Conservation (phyloP, 2,329 filamentous ascomycete genomes). For the Botrytis pseudocinerea region DNA sequence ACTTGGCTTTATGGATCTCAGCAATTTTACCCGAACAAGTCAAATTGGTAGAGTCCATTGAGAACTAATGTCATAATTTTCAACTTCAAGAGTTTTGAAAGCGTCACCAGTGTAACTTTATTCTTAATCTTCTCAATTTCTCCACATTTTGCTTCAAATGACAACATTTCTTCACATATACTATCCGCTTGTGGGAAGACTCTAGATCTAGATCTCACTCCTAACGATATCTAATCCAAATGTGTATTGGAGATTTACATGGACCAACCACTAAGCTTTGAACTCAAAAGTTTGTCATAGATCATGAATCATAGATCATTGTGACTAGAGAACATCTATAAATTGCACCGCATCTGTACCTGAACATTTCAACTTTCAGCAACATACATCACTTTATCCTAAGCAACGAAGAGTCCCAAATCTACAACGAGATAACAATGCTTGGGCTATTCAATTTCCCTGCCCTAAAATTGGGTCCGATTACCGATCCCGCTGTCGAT, state of each 20-base stretch:
- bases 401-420: background rate
- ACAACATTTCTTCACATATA: background rate
- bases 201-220: background rate
- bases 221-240: background rate
- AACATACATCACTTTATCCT: background rate
- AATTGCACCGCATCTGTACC: background rate
- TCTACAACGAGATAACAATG: background rate
- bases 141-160: background rate
- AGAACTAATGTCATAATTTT: background rate
- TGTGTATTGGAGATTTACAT: background rate
- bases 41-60: background rate
- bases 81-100: background rate
- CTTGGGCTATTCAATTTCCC: background rate
- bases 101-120: accelerated
- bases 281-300: accelerated
- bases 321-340: background rate
- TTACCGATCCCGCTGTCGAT: background rate
- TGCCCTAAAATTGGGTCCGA: background rate
- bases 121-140: accelerated
- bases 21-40: background rate
- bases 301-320: background rate
- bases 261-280: background rate
- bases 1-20: background rate
- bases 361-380: background rate
- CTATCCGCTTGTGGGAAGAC: background rate